phyloP scores from a whole-genome alignment of 768 basidiomycete genomes.

The Pulveroboletus sp. region DNA sequence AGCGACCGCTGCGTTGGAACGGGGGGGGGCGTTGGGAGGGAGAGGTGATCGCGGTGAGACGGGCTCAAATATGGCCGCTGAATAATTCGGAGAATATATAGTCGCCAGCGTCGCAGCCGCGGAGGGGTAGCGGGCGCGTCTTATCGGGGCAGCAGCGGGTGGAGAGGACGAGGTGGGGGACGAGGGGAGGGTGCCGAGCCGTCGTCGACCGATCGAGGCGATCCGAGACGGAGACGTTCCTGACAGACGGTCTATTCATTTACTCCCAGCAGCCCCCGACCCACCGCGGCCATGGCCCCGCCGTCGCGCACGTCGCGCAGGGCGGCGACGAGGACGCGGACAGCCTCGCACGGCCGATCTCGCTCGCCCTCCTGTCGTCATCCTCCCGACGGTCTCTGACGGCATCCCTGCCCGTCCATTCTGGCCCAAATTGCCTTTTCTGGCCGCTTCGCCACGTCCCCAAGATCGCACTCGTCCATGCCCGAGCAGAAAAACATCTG shows the following conservation, averaged over 20 bases:
- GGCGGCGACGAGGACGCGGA: not conserved
- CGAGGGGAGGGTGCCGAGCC: no score
- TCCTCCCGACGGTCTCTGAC: slow-evolving; percentile 9
- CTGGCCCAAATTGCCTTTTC: slow-evolving; percentile 27
- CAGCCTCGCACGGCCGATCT: not conserved
- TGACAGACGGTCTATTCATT: not conserved
- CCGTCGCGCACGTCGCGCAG: not conserved
- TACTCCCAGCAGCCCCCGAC: not conserved
- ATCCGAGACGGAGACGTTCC: slow-evolving; percentile 26
- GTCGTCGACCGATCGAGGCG: slow-evolving; percentile 3
- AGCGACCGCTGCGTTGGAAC: not conserved
- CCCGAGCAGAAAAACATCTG: slow-evolving; percentile 64
- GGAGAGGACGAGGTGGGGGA: slow-evolving; percentile 21
- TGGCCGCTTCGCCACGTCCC: slow-evolving; percentile 8
- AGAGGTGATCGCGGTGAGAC: not conserved
- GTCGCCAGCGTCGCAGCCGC: slow-evolving; percentile 2
- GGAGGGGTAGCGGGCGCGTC: not conserved
- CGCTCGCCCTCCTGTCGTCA: not conserved
- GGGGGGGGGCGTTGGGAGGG: no score
- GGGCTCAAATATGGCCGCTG: slow-evolving; percentile 25
- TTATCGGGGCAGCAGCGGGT: not conserved
- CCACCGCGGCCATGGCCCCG: slow-evolving; percentile 1
- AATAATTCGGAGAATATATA: slow-evolving; percentile 16
- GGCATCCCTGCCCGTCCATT: not conserved
- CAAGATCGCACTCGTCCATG: slow-evolving; percentile 26